A percentile compares a stretch with the other conserved stretches of the same genome.
Evolutionary conservation across 306 rosid genomes (phyloP).

Genomic region (Prunus dulcis): DNA sequence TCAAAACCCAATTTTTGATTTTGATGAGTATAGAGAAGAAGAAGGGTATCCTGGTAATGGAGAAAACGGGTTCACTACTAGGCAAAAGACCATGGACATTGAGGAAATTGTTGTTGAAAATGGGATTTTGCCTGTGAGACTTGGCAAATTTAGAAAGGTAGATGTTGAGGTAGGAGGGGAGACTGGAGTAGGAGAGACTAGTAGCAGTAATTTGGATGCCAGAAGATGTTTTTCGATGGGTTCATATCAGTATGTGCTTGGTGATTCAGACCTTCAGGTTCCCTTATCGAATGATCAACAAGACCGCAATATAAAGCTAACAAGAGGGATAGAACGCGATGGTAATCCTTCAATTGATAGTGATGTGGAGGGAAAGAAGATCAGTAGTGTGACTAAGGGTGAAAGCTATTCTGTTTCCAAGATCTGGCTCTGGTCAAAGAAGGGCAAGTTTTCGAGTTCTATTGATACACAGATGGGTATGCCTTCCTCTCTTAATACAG

Average conservation of each 20-base stretch:
- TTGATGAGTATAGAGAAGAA: constrained; percentile 74
- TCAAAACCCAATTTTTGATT: constrained; percentile 77
- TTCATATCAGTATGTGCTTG: constrained; percentile 87
- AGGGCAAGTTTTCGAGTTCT: constrained; percentile 61
- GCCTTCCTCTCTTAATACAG: constrained; percentile 62
- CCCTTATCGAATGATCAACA: constrained; percentile 47
- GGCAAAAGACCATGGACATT: constrained; percentile 58
- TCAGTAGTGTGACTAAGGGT: constrained; percentile 73
- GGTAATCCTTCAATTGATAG: constrained; percentile 43
- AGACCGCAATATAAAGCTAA: constrained; percentile 24
- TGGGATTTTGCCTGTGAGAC: constrained; percentile 78
- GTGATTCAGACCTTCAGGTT: constrained; percentile 62
- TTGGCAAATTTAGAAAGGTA: constrained; percentile 74
- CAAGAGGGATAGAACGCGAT: constrained; percentile 37
- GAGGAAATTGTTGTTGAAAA: constrained; percentile 65
- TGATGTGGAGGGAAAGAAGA: constrained; percentile 78
- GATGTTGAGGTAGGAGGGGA: constrained; percentile 50
- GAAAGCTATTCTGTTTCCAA: constrained; percentile 95
- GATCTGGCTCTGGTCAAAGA: constrained; percentile 95
- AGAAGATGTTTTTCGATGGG: constrained; percentile 98
- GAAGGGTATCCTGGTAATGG: constrained; percentile 54
- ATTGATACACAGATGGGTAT: constrained; percentile 53
- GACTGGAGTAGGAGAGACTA: constrained; percentile 68
- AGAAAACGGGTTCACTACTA: constrained; percentile 38
- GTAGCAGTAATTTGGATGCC: constrained; percentile 92